A percentile compares a stretch with the other conserved stretches of the same genome.
phyloP scores from a whole-genome alignment of 495 filamentous ascomycete genomes.

The Neurospora sp. region DNA sequence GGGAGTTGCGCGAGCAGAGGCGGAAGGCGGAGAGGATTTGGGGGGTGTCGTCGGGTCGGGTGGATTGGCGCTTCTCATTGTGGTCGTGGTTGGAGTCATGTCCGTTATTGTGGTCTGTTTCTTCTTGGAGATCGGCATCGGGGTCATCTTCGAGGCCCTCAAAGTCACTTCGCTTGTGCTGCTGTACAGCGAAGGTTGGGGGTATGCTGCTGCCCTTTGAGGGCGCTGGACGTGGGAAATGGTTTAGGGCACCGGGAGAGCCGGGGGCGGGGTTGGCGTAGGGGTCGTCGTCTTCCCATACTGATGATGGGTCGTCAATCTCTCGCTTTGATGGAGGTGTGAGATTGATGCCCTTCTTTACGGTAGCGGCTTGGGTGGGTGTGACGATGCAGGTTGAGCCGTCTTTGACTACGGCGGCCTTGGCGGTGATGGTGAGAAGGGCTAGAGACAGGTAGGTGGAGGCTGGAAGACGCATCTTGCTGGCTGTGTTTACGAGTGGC shows the following conservation, averaged over 20 bases:
- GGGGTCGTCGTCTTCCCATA: neutral
- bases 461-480: conserved; percentile 4
- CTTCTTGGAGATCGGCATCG: neutral
- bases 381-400: conserved; percentile 31
- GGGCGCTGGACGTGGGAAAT: conserved; percentile 7
- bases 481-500: neutral
- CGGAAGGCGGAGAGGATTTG: conserved; percentile 34
- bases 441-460: neutral
- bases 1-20: conserved; percentile 25
- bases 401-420: conserved; percentile 20
- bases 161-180: neutral
- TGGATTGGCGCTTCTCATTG: neutral
- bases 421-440: conserved; percentile 2
- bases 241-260: conserved; percentile 3
- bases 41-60: conserved; percentile 25
- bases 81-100: too few relatives aligned
- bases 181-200: neutral
- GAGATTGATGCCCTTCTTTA: conserved; percentile 7
- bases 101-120: neutral
- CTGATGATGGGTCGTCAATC: neutral
- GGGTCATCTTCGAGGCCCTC: neutral
- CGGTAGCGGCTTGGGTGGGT: conserved; percentile 7
- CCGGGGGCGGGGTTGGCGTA: neutral
- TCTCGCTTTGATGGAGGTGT: conserved; percentile 8
- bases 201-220: neutral